These are phyloP conservation scores for Rhodotorula sphaerocarpa DNA, from an alignment of 768 basidiomycete species.

Conservation along the genomic window DNA sequence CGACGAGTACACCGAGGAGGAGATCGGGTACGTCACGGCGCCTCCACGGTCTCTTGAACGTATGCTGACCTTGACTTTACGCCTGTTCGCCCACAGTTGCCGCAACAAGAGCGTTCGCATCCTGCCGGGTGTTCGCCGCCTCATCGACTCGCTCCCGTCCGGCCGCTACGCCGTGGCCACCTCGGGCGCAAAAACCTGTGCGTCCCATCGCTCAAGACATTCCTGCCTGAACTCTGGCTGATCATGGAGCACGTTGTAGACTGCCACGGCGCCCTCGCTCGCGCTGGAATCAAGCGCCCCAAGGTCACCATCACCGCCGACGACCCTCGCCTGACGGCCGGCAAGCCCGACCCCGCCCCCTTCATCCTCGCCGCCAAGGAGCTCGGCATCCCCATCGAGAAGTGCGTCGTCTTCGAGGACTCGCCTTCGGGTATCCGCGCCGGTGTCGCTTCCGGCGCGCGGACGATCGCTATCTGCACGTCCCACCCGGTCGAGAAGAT, in stretches of 20 bases:
- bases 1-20: constrained; percentile 36
- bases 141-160: constrained; percentile 60
- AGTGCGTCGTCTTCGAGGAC: constrained; percentile 48
- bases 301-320: constrained; percentile 66
- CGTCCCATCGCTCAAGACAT: constrained; percentile 32
- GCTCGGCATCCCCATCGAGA: constrained; percentile 45
- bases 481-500: constrained; percentile 42
- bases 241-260: constrained; percentile 16
- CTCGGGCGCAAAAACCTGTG: constrained; percentile 63
- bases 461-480: constrained; percentile 45
- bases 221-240: too few species aligned
- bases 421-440: constrained; percentile 45
- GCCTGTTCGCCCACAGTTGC: constrained; percentile 9
- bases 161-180: constrained; percentile 67
- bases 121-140: constrained; percentile 59
- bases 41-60: neutral
- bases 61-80: too few species aligned
- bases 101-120: constrained; percentile 49
- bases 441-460: constrained; percentile 41
- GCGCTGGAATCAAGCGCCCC: constrained; percentile 62
- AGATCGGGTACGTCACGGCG: constrained; percentile 18
- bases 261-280: constrained; percentile 59
- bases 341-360: constrained; percentile 44
- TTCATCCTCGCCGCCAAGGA: constrained; percentile 45
- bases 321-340: constrained; percentile 59